Evolutionary conservation across 805 yeast genomes (phyloP), one percentile per base, ranked within the genome.

Genomic region (Barnettozyma californica): DNA sequence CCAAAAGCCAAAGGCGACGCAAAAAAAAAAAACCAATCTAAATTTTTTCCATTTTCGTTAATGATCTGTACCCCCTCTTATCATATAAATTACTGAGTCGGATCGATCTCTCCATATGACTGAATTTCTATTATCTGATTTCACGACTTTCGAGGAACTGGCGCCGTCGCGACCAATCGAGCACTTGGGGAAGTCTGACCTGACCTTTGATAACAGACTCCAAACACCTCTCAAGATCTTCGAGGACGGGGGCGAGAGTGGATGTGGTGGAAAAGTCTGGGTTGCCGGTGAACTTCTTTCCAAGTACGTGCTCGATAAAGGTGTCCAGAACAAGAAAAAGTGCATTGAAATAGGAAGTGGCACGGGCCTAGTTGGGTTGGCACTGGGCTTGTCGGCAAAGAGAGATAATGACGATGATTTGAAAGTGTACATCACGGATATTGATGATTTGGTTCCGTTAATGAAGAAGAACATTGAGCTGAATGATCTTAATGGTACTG

Each of bases 211-310:
- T 37, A 74, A 74, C 1, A 62, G 69, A 42, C 57, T 73, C 21
- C 38, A 29, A 9, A 42, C 18, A 8, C 44, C 52, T 0, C 59
- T 77, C 27, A 58, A 67, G 52, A 69, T 79, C 25, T 67, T 64
- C 49, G 80, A 76, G 52, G 83, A 80, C 55, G 83, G 83, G 36
- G 84, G 84, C 8, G 77, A 71, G 1, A 59, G 71, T 5, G 84
- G 84, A 2, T 80, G 84, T 60, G 84, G 84, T n/a, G 84, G 84
- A 3, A 74, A 77, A 49, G 67, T 79, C 5, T 79, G 84, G 84
- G 69, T 80, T 2, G 82, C 84, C 9, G 84, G 84, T 16, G 80
- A 78, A 47, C 63, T 78, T 41, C 63, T 79, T 18, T 69, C 81
- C 13, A 65, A 74, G 36, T 79, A 77, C 50, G 51, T 77, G 9